Conservation (phyloP, 1,284 basidiomycete genomes). For the Melanopsichium pennsylvanicum region DNA sequence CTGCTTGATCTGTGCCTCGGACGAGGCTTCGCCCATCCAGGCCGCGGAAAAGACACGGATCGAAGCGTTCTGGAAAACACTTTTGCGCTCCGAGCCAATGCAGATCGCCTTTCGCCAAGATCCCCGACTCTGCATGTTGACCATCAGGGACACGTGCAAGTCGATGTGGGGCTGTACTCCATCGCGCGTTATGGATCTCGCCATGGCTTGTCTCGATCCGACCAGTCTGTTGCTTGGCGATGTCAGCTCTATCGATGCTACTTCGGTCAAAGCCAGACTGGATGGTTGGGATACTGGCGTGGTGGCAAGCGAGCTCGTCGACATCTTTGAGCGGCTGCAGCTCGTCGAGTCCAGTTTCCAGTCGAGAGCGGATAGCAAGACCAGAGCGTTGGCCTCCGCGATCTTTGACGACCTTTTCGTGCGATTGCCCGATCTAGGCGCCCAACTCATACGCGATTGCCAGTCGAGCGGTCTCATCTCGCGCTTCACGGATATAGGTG, state of each 20-base stretch:
- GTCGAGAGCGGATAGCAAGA: slow-evolving; percentile 44
- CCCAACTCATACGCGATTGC: slow-evolving; percentile 37
- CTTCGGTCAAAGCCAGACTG: slow-evolving; percentile 20
- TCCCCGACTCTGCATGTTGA: slow-evolving; percentile 17
- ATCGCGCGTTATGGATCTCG: slow-evolving; percentile 17
- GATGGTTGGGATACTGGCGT: slow-evolving; percentile 36
- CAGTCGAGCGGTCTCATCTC: slow-evolving; percentile 26
- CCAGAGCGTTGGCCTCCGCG: slow-evolving; percentile 28
- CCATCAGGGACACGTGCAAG: slow-evolving; percentile 31
- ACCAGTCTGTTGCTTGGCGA: slow-evolving; percentile 36
- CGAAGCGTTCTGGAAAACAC: slow-evolving; percentile 19
- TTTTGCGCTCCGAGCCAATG: slow-evolving; percentile 32
- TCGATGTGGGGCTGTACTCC: slow-evolving; percentile 42
- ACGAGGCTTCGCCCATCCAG: slow-evolving; percentile 8
- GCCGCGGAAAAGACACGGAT: slow-evolving; percentile 13
- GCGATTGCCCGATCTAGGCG: slow-evolving; percentile 21
- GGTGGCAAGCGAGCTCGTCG: slow-evolving; percentile 38
- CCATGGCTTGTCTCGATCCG: slow-evolving; percentile 26
- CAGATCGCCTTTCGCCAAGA: slow-evolving; percentile 37
- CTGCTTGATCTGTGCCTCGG: slow-evolving; percentile 27
- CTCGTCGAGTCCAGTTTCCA: slow-evolving; percentile 42
- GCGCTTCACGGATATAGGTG: slow-evolving; percentile 36
- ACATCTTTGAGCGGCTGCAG: slow-evolving; percentile 43
- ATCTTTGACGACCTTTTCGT: slow-evolving; percentile 43
- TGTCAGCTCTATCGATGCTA: slow-evolving; percentile 13